Percentiles rank a stretch among this genome's conserved stretches.
These are phyloP conservation scores for Drechslerella stenobrocha DNA, from an alignment of 2,329 filamentous ascomycete genomes.

Conservation along the genomic window DNA sequence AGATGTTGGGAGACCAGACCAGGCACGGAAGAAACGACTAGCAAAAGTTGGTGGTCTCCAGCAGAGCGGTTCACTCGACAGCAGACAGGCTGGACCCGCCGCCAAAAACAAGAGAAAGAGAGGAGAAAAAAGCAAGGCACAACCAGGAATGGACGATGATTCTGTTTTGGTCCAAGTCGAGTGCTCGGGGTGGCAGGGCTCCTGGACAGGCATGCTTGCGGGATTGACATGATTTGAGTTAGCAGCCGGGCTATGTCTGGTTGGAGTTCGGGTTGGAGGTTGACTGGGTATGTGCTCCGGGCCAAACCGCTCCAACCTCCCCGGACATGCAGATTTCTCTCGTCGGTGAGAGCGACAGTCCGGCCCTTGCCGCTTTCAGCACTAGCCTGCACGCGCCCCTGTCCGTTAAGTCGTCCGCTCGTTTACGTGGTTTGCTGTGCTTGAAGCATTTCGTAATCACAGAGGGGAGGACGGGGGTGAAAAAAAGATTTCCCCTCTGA, in stretches of 20 bases:
- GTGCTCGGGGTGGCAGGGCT: slow-evolving; percentile 43
- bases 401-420: slow-evolving; percentile 24
- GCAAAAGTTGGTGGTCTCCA: slow-evolving; percentile 21
- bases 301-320: slow-evolving; percentile 20
- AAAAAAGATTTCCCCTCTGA: slow-evolving; percentile 2
- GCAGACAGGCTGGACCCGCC: slow-evolving; percentile 29
- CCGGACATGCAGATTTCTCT: slow-evolving; percentile 9
- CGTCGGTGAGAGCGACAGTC: slow-evolving; percentile 44
- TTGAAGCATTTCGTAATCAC: slow-evolving; percentile 33
- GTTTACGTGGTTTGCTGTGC: slow-evolving; percentile 39
- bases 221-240: slow-evolving; percentile 45
- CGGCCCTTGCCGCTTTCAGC: slow-evolving; percentile 36
- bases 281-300: slow-evolving; percentile 20
- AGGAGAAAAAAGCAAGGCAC: no score
- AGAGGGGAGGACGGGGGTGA: neutral
- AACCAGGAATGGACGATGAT: slow-evolving; percentile 28
- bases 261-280: slow-evolving; percentile 31
- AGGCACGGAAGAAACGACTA: slow-evolving; percentile 9
- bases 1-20: slow-evolving; percentile 18
- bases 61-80: slow-evolving; percentile 28
- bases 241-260: slow-evolving; percentile 2
- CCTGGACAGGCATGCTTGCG: slow-evolving; percentile 38
- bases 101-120: slow-evolving; percentile 36
- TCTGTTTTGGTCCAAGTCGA: slow-evolving; percentile 43
- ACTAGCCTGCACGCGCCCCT: slow-evolving; percentile 21